Conservation (phyloP, 371 early-diverging fungal genomes). For the Lichtheimia ornata region DNA sequence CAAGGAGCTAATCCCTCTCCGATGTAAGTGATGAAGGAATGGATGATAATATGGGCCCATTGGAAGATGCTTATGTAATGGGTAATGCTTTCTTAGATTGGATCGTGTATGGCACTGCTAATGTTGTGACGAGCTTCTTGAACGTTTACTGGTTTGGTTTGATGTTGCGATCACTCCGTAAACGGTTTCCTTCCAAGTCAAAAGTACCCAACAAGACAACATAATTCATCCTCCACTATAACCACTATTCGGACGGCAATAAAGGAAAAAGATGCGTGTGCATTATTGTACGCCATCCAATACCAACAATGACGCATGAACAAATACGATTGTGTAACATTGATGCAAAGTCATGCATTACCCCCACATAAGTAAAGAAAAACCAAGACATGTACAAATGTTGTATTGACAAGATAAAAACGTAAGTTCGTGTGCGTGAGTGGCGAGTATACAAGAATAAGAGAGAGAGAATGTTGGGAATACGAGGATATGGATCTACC, state of each 20-base stretch:
- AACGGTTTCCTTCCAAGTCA: constrained; percentile 31
- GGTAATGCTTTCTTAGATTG: constrained; percentile 27
- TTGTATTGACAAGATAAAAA: constrained; percentile 3
- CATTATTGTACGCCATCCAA: no score
- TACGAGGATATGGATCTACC: constrained; percentile 21
- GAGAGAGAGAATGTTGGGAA: neutral
- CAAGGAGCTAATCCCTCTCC: constrained; percentile 57
- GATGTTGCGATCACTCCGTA: constrained; percentile 65
- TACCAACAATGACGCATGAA: no score
- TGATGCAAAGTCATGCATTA: no score
- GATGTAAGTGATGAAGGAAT: constrained; percentile 35
- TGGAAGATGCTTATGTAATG: neutral
- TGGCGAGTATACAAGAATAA: constrained; percentile 3
- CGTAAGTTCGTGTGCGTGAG: neutral
- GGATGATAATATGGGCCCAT: neutral
- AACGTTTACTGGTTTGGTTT: constrained; percentile 82
- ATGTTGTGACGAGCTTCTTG: constrained; percentile 65
- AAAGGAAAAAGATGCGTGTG: no score
- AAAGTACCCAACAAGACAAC: constrained; percentile 1
- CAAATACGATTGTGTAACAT: no score
- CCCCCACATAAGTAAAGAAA: no score
- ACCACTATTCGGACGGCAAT: neutral
- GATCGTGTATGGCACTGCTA: constrained; percentile 62
- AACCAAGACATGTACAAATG: constrained; percentile 1
- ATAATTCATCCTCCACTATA: neutral